Evolutionary conservation across 768 basidiomycete species (phyloP).

Genomic region (Coprinopsis cinerea): DNA sequence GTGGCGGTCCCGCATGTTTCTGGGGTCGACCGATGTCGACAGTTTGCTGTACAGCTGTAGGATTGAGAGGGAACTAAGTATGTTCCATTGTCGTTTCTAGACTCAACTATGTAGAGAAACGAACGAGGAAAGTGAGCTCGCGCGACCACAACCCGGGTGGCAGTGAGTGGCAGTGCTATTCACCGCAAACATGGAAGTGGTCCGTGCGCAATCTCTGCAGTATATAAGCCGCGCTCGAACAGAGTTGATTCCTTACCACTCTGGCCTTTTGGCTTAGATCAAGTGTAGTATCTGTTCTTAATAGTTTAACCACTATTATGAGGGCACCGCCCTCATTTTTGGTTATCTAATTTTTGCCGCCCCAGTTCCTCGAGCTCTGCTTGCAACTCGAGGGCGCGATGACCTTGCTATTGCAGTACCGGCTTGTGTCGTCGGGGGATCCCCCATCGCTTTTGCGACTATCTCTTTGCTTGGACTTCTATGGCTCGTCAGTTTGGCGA

Average conservation of each 20-base stretch:
- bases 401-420: slow-evolving; percentile 51
- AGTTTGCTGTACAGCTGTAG: too few relatives aligned
- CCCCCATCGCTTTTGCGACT: slow-evolving; percentile 19
- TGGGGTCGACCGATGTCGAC: too few relatives aligned
- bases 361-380: slow-evolving; percentile 50
- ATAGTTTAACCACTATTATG: slow-evolving; percentile 70
- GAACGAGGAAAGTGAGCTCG: too few relatives aligned
- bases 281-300: slow-evolving; percentile 98
- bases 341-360: slow-evolving; percentile 54
- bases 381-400: slow-evolving; percentile 50
- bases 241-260: slow-evolving; percentile 56
- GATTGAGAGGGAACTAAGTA: too few relatives aligned
- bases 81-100: too few relatives aligned
- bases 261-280: slow-evolving; percentile 96
- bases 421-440: slow-evolving; percentile 66
- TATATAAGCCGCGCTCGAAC: slow-evolving; percentile 21
- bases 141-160: too few relatives aligned
- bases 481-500: slow-evolving; percentile 18
- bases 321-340: slow-evolving; percentile 46
- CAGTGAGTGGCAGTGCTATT: too few relatives aligned
- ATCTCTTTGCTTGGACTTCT: slow-evolving; percentile 24
- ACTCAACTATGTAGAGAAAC: too few relatives aligned
- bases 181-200: slow-evolving; percentile 5
- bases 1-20: too few relatives aligned
- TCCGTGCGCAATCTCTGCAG: slow-evolving; percentile 13